Conservation (phyloP, 2,329 filamentous ascomycete genomes). For the Diaporthe citri region DNA sequence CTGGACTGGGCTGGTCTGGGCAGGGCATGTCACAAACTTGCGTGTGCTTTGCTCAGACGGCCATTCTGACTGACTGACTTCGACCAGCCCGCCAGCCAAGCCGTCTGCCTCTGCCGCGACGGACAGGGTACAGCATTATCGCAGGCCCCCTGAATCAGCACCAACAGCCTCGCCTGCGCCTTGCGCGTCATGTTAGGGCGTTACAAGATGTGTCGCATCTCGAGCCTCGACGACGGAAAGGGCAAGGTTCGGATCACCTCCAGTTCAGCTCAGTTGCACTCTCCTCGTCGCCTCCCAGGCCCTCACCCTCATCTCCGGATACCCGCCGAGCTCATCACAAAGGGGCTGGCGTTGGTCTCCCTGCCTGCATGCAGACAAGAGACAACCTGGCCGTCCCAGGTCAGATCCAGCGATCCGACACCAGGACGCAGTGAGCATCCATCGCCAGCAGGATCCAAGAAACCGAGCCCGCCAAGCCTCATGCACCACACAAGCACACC, state of each 20-base stretch:
- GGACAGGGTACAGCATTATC: slow-evolving; percentile 12
- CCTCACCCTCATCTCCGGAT: slow-evolving; percentile 34
- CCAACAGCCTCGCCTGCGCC: neutral
- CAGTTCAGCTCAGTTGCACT: slow-evolving; percentile 12
- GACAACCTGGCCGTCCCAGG: slow-evolving; percentile 14
- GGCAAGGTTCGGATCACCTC: slow-evolving; percentile 24
- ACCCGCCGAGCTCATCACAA: slow-evolving; percentile 30
- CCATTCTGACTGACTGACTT: slow-evolving; percentile 13
- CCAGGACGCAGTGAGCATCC: slow-evolving; percentile 25
- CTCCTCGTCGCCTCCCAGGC: slow-evolving; percentile 9
- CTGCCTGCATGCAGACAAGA: slow-evolving; percentile 51
- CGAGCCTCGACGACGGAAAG: slow-evolving; percentile 30
- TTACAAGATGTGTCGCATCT: slow-evolving; percentile 11
- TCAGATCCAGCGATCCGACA: slow-evolving; percentile 7
- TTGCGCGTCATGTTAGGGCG: neutral
- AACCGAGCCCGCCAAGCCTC: neutral
- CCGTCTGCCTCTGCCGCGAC: neutral
- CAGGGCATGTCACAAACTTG: slow-evolving; percentile 16
- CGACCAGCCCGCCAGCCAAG: slow-evolving; percentile 6
- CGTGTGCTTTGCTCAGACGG: neutral
- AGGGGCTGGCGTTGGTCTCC: slow-evolving; percentile 58
- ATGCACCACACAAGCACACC: neutral
- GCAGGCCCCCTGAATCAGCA: slow-evolving; percentile 19
- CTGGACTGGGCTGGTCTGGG: slow-evolving; percentile 17
- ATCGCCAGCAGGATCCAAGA: slow-evolving; percentile 3